Percentiles rank a stretch among this genome's conserved stretches.
These are phyloP conservation scores for Colletotrichum orbiculare DNA, from an alignment of 2,329 filamentous ascomycete species.

Conservation along the genomic window DNA sequence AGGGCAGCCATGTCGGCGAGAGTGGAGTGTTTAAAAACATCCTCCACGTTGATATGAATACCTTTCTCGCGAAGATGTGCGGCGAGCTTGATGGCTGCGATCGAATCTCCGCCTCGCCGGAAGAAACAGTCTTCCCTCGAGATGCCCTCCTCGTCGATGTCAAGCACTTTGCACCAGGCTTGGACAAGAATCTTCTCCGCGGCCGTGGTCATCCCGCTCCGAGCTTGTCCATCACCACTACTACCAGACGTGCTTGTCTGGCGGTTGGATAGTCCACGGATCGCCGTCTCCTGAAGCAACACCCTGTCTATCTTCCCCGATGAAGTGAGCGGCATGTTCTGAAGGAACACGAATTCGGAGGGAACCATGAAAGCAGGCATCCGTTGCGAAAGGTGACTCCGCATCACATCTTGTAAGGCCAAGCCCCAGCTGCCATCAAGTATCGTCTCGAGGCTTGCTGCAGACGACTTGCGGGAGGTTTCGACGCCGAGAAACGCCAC, in stretches of 20 bases:
- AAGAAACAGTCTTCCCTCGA: constrained; percentile 61
- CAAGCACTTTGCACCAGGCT: not conserved
- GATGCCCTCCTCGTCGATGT: constrained; percentile 10
- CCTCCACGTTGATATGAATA: constrained; percentile 38
- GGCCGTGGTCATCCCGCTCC: constrained; percentile 1
- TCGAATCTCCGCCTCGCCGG: constrained; percentile 56
- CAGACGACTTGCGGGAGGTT: too few species aligned
- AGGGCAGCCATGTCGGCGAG: constrained; percentile 35
- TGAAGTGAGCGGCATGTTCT: too few species aligned
- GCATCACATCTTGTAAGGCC: too few species aligned
- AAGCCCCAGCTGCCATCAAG: too few species aligned
- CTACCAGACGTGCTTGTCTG: not conserved
- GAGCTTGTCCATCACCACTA: not conserved
- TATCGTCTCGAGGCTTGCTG: too few species aligned
- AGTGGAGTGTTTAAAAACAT: constrained; percentile 40
- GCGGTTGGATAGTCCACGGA: too few species aligned
- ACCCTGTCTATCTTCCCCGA: too few species aligned
- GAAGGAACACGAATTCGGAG: too few species aligned
- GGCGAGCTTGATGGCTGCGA: constrained; percentile 24
- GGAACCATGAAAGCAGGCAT: too few species aligned
- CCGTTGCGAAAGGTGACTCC: too few species aligned
- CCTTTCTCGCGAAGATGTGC: constrained; percentile 37
- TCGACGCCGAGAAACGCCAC: too few species aligned
- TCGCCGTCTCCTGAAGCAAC: too few species aligned
- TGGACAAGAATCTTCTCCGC: not conserved